These are phyloP conservation scores for Trichoderma sp. DNA, from an alignment of 2,329 filamentous ascomycete genomes.

Conservation along the genomic window DNA sequence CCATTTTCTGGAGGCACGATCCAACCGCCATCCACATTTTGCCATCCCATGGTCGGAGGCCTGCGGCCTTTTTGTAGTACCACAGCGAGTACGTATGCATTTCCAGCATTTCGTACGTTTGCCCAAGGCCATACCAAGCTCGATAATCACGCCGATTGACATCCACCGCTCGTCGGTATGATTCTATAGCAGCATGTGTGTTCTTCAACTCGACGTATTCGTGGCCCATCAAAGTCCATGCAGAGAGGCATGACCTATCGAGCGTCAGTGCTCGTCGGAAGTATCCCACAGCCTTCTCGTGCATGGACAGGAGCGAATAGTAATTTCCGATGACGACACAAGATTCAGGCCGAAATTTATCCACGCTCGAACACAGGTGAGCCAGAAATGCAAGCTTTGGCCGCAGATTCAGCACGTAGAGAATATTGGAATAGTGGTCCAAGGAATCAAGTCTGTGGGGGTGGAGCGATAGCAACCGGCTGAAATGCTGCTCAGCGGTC, in stretches of 20 bases:
- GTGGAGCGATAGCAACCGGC: constrained; percentile 77
- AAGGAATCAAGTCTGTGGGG: constrained; percentile 79
- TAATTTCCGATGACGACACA: constrained; percentile 98
- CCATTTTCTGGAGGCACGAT: constrained; percentile 87
- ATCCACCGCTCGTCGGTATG: constrained; percentile 91
- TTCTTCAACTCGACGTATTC: constrained; percentile 99
- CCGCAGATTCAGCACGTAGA: constrained; percentile 86
- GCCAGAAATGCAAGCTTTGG: constrained; percentile 92
- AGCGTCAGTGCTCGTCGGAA: constrained; percentile 90
- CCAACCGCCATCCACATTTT: constrained; percentile 99
- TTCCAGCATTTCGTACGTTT: constrained; percentile 96
- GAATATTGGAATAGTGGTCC: constrained; percentile 95
- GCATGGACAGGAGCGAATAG: constrained; percentile 89
- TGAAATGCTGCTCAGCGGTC: constrained; percentile 66
- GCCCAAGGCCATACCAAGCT: constrained; percentile 95
- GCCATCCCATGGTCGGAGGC: constrained; percentile 89
- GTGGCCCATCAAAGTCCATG: constrained; percentile 98
- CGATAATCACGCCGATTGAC: constrained; percentile 95
- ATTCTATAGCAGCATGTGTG: constrained; percentile 95
- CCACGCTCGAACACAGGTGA: constrained; percentile 84
- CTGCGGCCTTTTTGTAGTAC: constrained; percentile 95
- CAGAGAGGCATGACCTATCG: constrained; percentile 86
- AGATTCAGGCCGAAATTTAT: constrained; percentile 95
- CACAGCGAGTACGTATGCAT: constrained; percentile 97
- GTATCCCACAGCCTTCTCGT: constrained; percentile 98